phyloP scores from a whole-genome alignment of 1,284 basidiomycete species.

The Ustilago tritici region DNA sequence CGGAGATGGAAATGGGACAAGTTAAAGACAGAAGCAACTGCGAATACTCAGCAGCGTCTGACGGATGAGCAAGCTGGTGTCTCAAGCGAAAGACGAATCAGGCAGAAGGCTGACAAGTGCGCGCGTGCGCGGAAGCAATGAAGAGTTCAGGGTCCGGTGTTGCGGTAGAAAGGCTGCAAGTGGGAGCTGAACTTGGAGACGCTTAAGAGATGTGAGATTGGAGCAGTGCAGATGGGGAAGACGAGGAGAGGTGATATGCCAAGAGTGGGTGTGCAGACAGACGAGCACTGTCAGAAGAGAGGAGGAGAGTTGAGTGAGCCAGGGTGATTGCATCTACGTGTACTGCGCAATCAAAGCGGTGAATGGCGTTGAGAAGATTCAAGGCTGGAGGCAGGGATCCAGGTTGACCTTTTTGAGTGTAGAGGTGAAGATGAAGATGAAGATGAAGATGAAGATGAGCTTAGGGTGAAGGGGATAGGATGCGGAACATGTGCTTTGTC shows the following conservation, averaged over 20 bases:
- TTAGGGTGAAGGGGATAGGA: slow-evolving; percentile 1
- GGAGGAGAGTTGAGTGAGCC: neutral
- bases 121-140: neutral
- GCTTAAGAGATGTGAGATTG: neutral
- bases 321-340: slow-evolving; percentile 4
- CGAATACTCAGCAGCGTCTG: neutral
- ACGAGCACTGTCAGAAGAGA: neutral
- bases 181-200: neutral
- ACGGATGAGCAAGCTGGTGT: neutral
- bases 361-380: slow-evolving; percentile 1
- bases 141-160: neutral
- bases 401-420: neutral
- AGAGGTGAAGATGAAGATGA: neutral
- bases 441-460: neutral
- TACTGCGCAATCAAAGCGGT: slow-evolving; percentile 10
- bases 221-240: neutral
- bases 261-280: too few relatives aligned
- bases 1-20: neutral
- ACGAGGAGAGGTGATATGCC: neutral
- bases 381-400: neutral
- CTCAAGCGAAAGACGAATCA: neutral
- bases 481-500: neutral
- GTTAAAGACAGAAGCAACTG: neutral
- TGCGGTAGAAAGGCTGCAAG: neutral
- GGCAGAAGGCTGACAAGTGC: neutral